Conservation (phyloP, 352 stramenopile species). For the Globisporangium ultimum region DNA sequence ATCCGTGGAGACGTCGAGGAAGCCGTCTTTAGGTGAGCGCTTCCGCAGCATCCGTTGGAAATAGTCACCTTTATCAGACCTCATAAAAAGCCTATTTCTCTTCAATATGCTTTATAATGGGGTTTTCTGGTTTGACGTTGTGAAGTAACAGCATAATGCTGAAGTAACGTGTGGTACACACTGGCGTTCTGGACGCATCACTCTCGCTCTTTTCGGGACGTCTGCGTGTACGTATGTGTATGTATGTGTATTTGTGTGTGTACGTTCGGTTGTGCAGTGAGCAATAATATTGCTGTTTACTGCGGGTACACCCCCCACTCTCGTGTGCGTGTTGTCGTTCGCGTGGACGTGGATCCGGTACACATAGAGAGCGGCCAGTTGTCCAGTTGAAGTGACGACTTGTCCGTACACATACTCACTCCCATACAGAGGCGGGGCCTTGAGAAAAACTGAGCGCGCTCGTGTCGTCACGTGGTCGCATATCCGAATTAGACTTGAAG, state of each 20-base stretch:
- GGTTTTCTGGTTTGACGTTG: neutral
- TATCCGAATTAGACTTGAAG: constrained; percentile 5
- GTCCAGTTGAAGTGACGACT: constrained; percentile 10
- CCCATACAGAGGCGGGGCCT: neutral
- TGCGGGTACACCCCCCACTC: no score
- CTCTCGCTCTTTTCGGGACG: neutral
- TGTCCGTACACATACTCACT: constrained; percentile 7
- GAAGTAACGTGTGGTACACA: neutral
- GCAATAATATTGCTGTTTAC: no score
- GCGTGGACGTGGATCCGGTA: neutral
- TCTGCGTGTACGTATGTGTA: neutral
- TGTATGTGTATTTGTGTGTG: neutral
- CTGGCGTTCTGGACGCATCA: neutral
- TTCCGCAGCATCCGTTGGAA: constrained; percentile 34
- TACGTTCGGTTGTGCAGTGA: no score
- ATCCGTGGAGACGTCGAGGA: constrained; percentile 3
- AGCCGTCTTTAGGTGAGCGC: constrained; percentile 26
- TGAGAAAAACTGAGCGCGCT: neutral
- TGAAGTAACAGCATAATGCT: neutral
- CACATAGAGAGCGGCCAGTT: constrained; percentile 9
- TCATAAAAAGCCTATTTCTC: neutral
- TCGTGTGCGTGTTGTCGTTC: neutral
- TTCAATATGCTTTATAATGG: neutral
- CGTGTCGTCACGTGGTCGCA: neutral
- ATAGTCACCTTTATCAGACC: neutral